Evolutionary conservation across 164 flowering plant species (phyloP).

Genomic region (Vitis rotundifolia): DNA sequence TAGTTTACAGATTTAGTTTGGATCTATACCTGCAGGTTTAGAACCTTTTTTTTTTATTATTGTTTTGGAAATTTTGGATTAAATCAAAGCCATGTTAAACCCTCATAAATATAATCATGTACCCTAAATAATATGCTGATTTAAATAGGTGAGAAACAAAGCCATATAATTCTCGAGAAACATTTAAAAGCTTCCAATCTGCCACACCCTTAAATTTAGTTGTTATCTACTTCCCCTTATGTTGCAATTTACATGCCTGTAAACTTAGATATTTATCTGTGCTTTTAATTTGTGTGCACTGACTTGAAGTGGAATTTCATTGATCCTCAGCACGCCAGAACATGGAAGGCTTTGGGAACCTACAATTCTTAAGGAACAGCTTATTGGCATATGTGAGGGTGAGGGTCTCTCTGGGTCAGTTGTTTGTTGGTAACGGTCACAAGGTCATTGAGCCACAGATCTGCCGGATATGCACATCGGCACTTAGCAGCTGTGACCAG

Average conservation of each 20-base stretch:
- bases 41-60: too few species aligned
- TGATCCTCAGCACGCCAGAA: constrained; percentile 15
- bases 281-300: background rate
- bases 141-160: background rate
- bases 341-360: constrained; percentile 41
- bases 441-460: constrained; percentile 14
- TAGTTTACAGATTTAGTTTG: background rate
- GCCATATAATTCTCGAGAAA: background rate
- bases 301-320: background rate
- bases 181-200: background rate
- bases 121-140: background rate
- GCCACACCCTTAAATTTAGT: background rate
- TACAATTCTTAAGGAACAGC: constrained; percentile 18
- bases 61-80: background rate
- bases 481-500: constrained; percentile 33
- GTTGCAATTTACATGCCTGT: background rate
- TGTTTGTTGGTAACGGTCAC: constrained; percentile 10
- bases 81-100: background rate
- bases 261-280: background rate
- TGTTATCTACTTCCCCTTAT: background rate
- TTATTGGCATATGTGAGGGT: constrained; percentile 45
- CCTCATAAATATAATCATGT: background rate
- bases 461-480: constrained; percentile 41
- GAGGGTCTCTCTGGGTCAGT: constrained; percentile 16
- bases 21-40: background rate